These are phyloP conservation scores for Austroboletus rostrupii DNA, from an alignment of 1,284 basidiomycete genomes.

Conservation along the genomic window DNA sequence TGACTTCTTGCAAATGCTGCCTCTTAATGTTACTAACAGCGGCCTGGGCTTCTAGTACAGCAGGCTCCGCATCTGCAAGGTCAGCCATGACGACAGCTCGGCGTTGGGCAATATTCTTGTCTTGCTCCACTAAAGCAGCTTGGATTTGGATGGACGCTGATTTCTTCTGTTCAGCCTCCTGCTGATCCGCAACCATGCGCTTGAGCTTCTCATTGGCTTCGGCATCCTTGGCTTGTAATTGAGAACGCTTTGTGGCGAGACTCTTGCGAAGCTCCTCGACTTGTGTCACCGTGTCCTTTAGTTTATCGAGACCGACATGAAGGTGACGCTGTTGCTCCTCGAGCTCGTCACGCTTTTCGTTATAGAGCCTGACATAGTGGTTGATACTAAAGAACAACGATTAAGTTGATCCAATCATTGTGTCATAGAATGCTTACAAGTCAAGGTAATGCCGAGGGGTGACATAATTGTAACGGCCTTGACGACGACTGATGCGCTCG, in stretches of 20 bases:
- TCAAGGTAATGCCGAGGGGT: conserved; percentile 98
- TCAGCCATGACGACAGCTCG: conserved; percentile 90
- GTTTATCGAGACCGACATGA: conserved; percentile 96
- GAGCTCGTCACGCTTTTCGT: conserved; percentile 96
- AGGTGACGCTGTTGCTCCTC: conserved; percentile 99
- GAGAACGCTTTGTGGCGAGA: conserved; percentile 89
- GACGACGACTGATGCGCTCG: conserved; percentile 82
- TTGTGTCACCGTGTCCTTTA: conserved; percentile 91
- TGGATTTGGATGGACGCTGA: conserved; percentile 95
- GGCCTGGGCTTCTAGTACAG: conserved; percentile 90
- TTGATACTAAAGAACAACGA: conserved; percentile 66
- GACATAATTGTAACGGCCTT: conserved; percentile 94
- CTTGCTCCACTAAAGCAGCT: conserved; percentile 87
- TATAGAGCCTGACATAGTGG: conserved; percentile 94
- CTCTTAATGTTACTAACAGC: conserved; percentile 98
- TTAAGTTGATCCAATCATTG: conserved; percentile 9
- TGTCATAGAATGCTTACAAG: conserved; percentile 64
- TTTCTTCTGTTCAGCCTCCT: conserved; percentile 98
- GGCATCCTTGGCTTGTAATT: conserved; percentile 88
- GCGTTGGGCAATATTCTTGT: conserved; percentile 86
- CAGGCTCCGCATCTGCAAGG: conserved; percentile 96
- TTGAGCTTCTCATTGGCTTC: conserved; percentile 97
- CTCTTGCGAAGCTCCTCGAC: conserved; percentile 96
- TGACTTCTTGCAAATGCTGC: conserved; percentile 95
- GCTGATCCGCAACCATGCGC: conserved; percentile 98